Conservation (phyloP, 1,284 basidiomycete genomes). For the Ustilago sp. region DNA sequence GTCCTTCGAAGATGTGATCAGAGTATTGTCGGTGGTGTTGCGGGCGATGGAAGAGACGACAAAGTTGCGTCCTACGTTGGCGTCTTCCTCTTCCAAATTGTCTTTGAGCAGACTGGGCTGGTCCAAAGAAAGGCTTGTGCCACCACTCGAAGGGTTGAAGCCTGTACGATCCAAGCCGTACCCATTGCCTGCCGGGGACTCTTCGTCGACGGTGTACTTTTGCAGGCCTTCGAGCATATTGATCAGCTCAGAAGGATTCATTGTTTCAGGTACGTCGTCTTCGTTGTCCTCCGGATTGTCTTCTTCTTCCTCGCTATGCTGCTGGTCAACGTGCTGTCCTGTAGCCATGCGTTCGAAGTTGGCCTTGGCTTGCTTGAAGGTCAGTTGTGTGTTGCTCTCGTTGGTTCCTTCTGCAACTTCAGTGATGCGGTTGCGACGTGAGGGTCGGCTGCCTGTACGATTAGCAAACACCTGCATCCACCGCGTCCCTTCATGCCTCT, state of each 20-base stretch:
- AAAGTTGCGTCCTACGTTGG: conserved; percentile 75
- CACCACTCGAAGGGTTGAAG: conserved; percentile 4
- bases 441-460: conserved; percentile 11
- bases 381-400: conserved; percentile 22
- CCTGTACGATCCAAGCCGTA: conserved; percentile 27
- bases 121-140: conserved; percentile 25
- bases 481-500: conserved; percentile 74
- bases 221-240: conserved; percentile 82
- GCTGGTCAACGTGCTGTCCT: conserved; percentile 7
- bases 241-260: conserved; percentile 84
- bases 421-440: conserved; percentile 5
- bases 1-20: conserved; percentile 2
- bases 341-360: conserved; percentile 14
- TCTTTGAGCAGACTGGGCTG: conserved; percentile 79
- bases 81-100: conserved; percentile 85
- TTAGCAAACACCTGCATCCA: conserved; percentile 84
- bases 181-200: conserved; percentile 72
- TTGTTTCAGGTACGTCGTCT: conserved; percentile 85
- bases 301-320: conserved; percentile 14
- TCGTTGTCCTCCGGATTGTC: conserved; percentile 69
- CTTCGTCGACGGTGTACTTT: conserved; percentile 80
- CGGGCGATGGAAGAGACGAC: conserved; percentile 73
- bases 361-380: conserved; percentile 29
- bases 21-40: neutral
- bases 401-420: neutral